Evolutionary conservation across 2,329 filamentous ascomycete genomes (phyloP).

Genomic region (Mycosphaerella arachidis): DNA sequence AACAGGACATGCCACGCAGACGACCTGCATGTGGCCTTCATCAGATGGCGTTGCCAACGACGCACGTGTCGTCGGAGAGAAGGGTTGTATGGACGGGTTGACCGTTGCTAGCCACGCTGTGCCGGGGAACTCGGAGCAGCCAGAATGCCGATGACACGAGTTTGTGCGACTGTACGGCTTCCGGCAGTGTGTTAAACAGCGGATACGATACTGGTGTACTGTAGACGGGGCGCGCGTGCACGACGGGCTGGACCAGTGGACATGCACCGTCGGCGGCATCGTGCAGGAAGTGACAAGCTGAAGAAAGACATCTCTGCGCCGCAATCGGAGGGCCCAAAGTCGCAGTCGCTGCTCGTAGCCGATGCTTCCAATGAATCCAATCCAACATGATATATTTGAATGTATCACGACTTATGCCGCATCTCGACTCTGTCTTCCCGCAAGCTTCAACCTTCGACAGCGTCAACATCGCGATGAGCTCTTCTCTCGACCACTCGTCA

Average conservation of each 20-base stretch:
- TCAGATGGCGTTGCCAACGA: background rate
- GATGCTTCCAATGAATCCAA: too few relatives aligned
- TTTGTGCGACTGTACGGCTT: background rate
- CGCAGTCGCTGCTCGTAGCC: too few relatives aligned
- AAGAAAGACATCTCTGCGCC: too few relatives aligned
- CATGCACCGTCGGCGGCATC: background rate
- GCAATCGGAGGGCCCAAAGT: too few relatives aligned
- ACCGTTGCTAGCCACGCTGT: background rate
- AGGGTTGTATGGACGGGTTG: background rate
- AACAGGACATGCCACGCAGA: slow-evolving; percentile 3
- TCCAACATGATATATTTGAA: too few relatives aligned
- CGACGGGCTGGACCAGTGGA: background rate
- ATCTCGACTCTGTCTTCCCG: background rate
- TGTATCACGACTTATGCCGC: background rate
- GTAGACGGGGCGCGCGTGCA: too few relatives aligned
- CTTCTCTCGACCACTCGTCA: background rate
- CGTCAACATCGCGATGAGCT: background rate
- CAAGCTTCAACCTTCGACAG: background rate
- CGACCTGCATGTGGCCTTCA: background rate
- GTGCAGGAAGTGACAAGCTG: background rate
- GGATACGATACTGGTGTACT: background rate
- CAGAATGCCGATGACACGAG: background rate
- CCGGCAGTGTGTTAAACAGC: background rate
- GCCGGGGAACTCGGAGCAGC: too few relatives aligned
- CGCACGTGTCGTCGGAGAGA: background rate